These are phyloP conservation scores for Phalaenopsis aphrodite DNA, from an alignment of 106 monocot species.

Conservation along the genomic window DNA sequence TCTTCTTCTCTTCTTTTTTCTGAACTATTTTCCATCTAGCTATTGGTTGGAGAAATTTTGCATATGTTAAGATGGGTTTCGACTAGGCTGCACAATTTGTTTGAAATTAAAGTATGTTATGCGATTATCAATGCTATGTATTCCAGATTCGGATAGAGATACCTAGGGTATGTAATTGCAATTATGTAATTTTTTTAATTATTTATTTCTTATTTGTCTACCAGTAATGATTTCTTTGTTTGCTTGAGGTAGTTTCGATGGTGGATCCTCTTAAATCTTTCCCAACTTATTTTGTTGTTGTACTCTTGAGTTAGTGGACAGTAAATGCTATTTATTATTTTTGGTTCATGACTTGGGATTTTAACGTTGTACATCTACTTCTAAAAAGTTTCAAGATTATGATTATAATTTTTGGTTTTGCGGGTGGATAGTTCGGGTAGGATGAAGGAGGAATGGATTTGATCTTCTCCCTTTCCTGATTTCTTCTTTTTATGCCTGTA, in stretches of 20 bases:
- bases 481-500: no score
- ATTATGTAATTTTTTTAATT: no score
- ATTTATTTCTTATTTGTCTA: neutral
- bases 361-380: no score
- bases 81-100: no score
- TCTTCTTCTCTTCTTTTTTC: neutral
- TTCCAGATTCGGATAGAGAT: neutral
- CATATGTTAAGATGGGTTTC: no score
- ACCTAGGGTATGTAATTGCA: no score
- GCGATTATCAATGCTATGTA: neutral
- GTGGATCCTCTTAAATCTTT: neutral
- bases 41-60: neutral
- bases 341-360: neutral
- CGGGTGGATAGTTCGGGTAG: neutral
- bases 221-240: neutral
- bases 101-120: neutral
- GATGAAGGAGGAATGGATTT: neutral
- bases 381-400: no score
- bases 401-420: neutral
- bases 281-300: neutral
- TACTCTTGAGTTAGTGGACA: neutral
- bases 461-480: neutral
- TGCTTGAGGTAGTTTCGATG: neutral
- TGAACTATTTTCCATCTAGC: no score
- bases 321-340: neutral